Percentiles rank a stretch among this genome's conserved stretches.
Conservation (phyloP, 495 filamentous ascomycete genomes). For the Barbatosphaeria neglecta region DNA sequence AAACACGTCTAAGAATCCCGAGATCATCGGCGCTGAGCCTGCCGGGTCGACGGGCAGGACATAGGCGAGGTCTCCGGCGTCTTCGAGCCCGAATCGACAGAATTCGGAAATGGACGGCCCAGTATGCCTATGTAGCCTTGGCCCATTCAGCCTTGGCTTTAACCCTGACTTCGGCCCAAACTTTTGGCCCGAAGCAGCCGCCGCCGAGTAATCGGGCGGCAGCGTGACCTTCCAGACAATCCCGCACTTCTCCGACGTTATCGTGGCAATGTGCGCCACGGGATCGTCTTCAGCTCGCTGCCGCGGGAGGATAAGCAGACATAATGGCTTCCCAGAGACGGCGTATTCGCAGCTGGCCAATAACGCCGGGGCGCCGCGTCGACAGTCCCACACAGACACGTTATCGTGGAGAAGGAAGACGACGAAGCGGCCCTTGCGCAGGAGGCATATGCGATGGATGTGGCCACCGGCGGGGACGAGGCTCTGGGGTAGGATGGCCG, state of each 20-base stretch:
- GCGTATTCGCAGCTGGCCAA: constrained; percentile 49
- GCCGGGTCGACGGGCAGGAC: constrained; percentile 86
- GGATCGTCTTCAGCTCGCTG: constrained; percentile 38
- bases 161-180: too few relatives aligned
- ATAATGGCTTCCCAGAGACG: constrained; percentile 62
- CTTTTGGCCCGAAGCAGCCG: constrained; percentile 7
- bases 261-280: constrained; percentile 62
- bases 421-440: constrained; percentile 63
- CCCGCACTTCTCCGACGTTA: constrained; percentile 71
- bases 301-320: constrained; percentile 66
- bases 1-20: constrained; percentile 81
- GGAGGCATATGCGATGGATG: constrained; percentile 72
- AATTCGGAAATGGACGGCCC: constrained; percentile 48
- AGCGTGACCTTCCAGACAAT: constrained; percentile 74
- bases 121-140: constrained; percentile 18
- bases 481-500: constrained; percentile 54
- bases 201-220: constrained; percentile 20
- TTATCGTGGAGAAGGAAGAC: constrained; percentile 69
- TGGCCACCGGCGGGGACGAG: constrained; percentile 57
- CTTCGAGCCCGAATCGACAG: constrained; percentile 57
- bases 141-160: too few relatives aligned
- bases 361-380: constrained; percentile 39
- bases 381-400: constrained; percentile 74
- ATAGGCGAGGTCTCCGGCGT: constrained; percentile 65
- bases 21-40: constrained; percentile 55